Percentiles rank a stretch among this genome's conserved stretches.
Evolutionary conservation across 306 rosid species (phyloP).

Genomic region (Trifolium dubium): DNA sequence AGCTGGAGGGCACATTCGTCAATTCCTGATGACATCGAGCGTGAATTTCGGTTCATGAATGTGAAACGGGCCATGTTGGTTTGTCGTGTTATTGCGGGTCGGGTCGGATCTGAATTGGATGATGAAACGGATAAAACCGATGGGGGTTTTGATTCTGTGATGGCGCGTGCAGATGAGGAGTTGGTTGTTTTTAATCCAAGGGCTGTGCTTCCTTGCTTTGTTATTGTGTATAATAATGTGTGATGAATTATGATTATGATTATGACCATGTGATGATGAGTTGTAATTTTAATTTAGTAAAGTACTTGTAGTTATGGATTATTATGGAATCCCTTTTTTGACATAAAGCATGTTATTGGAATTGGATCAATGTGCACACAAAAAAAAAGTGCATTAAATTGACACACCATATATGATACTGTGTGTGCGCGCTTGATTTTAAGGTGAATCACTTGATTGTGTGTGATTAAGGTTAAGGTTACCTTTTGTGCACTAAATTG

Average conservation of each 20-base stretch:
- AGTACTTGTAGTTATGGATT: slow-evolving; percentile 41
- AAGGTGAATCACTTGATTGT: slow-evolving; percentile 29
- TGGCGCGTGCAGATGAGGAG: slow-evolving; percentile 78
- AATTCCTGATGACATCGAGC: slow-evolving; percentile 80
- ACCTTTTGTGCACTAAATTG: slow-evolving; percentile 20
- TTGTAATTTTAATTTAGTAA: slow-evolving; percentile 42
- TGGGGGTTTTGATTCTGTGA: slow-evolving; percentile 79
- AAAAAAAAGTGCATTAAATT: slow-evolving; percentile 33
- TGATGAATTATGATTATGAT: slow-evolving; percentile 41
- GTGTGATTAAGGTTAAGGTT: slow-evolving; percentile 31
- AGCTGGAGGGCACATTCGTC: slow-evolving; percentile 91
- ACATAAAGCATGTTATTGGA: slow-evolving; percentile 18
- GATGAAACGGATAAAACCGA: slow-evolving; percentile 61
- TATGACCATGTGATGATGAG: slow-evolving; percentile 14
- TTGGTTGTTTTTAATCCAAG: slow-evolving; percentile 84
- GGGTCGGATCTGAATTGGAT: slow-evolving; percentile 69
- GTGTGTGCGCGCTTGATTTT: not conserved
- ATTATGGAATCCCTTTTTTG: not conserved
- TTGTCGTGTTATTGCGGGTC: slow-evolving; percentile 90
- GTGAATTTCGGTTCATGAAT: slow-evolving; percentile 81
- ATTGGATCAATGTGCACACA: slow-evolving; percentile 18
- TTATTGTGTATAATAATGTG: slow-evolving; percentile 77
- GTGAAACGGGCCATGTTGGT: slow-evolving; percentile 91
- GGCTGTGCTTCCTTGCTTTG: slow-evolving; percentile 99
- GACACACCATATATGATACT: slow-evolving; percentile 27